Conservation (phyloP, 371 early-diverging fungal species). For the Circinella umbellata region DNA sequence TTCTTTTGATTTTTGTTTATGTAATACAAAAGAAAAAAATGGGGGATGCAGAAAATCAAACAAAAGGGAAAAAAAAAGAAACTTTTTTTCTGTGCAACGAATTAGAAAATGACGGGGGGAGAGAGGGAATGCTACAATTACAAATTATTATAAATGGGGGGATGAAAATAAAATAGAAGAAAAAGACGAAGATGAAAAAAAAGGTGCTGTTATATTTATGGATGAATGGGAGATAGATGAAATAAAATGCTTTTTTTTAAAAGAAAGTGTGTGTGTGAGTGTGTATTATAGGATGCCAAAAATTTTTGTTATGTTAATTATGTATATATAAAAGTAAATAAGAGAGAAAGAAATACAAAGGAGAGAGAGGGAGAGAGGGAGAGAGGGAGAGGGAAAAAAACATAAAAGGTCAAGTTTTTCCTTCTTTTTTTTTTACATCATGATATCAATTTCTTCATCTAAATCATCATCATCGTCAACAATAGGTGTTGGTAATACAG, state of each 20-base stretch:
- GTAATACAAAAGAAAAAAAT: constrained; percentile 1
- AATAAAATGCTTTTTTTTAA: background rate
- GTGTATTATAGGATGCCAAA: background rate
- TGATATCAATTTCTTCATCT: constrained; percentile 40
- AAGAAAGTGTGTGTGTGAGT: background rate
- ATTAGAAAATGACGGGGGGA: background rate
- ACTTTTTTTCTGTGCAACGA: background rate
- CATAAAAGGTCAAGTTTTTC: background rate
- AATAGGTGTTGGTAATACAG: background rate
- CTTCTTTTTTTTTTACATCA: constrained; percentile 17
- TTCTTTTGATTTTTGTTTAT: background rate
- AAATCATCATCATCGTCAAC: constrained; percentile 22
- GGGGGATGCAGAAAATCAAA: background rate
- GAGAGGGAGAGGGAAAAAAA: background rate
- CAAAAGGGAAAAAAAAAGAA: constrained; percentile 1
- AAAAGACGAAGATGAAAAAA: background rate
- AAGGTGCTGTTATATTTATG: too few species aligned
- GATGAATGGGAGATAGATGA: too few species aligned
- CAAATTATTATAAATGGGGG: too few species aligned
- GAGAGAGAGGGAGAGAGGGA: background rate
- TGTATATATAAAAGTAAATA: too few species aligned
- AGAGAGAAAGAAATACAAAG: too few species aligned
- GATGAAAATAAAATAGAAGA: background rate
- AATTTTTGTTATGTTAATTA: background rate
- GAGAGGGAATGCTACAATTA: background rate